Evolutionary conservation across 768 basidiomycete species (phyloP), one percentile per base, ranked within the genome.

Genomic region (Grammothele lineata): DNA sequence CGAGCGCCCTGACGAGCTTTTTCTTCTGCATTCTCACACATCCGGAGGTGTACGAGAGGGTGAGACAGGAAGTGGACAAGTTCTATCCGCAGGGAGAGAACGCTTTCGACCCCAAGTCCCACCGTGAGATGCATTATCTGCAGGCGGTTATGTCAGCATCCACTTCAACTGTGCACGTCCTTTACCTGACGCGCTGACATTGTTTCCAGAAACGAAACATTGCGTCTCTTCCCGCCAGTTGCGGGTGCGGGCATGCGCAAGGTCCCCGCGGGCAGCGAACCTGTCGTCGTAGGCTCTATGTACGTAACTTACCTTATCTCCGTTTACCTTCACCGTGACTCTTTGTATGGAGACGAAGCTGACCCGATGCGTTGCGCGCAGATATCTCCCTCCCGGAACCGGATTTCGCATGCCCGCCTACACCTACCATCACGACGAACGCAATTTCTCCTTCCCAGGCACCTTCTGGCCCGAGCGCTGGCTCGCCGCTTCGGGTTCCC

Each of bases 361-460:
- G n/a, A n/a, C n/a, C n/a, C n/a, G n/a, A n/a, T n/a, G n/a, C n/a
- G n/a, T n/a, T n/a, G n/a, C n/a, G n/a, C n/a, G n/a, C n/a, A n/a
- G n/a, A n/a, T n/a, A n/a, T n/a, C 9, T 19, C 8, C 35, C 35
- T n/a, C 15, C 35, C 8, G 35, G 35, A 6, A 36, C 35, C 8
- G 35, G 12, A 8, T 7, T 36, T 8, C 35, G 35, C 76, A 26
- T 70, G 68, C n/a, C 35, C 15, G 5, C 39, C 7, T 34, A 22
- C 4, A 26, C 38, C 1, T 15, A 24, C 30, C 15, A 40, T 37
- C 46, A 57, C 4, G 37, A 52, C 14, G 17, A 44, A 19, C 37
- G 64, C 43, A 70, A 71, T 4, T 71, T 75, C 5, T 49, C 62
- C 2, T 60, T 63, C 30, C 69, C 66, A 44, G 72, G 73, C 43